These are phyloP conservation scores for Paramyrothecium sp. DNA, from an alignment of 2,329 filamentous ascomycete species.

Conservation along the genomic window DNA sequence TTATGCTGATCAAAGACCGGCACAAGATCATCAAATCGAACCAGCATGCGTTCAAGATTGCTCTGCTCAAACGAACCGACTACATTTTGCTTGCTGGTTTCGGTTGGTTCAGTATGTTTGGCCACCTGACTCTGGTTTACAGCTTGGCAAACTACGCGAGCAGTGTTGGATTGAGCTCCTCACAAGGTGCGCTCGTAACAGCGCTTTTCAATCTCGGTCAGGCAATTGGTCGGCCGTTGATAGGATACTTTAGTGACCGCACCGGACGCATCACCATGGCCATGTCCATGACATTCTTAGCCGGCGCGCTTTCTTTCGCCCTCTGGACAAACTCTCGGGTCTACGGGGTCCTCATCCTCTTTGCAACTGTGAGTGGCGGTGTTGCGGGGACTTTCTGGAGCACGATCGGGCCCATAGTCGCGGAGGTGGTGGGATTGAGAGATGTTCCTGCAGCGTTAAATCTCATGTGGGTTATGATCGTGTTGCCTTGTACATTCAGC, in stretches of 20 bases:
- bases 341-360: conserved; percentile 8
- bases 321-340: conserved; percentile 11
- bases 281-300: conserved; percentile 39
- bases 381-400: conserved; percentile 11
- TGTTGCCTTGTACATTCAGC: conserved; percentile 8
- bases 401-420: conserved; percentile 7
- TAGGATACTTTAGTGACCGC: conserved; percentile 61
- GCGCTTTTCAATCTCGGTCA: conserved; percentile 64
- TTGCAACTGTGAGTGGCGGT: conserved; percentile 1
- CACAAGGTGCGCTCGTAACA: conserved; percentile 61
- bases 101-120: conserved; percentile 61
- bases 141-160: conserved; percentile 61
- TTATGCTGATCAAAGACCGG: conserved; percentile 56
- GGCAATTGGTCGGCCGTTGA: conserved; percentile 54
- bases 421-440: conserved; percentile 8
- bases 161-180: conserved; percentile 54
- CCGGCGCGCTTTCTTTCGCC: neutral
- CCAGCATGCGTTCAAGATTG: conserved; percentile 10
- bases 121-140: conserved; percentile 64
- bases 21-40: neutral
- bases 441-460: conserved; percentile 9
- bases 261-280: conserved; percentile 65
- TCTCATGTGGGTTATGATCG: conserved; percentile 10
- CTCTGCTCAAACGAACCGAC: conserved; percentile 39
- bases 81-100: conserved; percentile 58